Conservation (phyloP, 371 early-diverging fungal species). For the Cokeromyces recurvatus region DNA sequence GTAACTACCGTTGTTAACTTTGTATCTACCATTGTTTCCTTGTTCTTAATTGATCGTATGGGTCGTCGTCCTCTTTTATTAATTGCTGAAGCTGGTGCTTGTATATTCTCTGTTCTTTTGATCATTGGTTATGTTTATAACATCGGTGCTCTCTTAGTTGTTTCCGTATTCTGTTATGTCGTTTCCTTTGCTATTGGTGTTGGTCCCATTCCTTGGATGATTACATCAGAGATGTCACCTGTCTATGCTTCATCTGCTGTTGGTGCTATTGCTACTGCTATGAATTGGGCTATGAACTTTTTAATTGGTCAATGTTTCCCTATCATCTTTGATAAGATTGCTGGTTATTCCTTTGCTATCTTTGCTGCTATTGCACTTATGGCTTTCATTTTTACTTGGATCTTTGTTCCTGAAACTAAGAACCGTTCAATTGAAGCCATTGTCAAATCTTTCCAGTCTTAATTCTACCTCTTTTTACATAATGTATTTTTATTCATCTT, state of each 20-base stretch:
- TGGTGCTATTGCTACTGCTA: constrained; percentile 46
- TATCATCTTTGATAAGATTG: constrained; percentile 12
- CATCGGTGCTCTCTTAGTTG: constrained; percentile 50
- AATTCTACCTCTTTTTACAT: not conserved
- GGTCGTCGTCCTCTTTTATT: too few species aligned
- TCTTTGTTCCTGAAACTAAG: constrained; percentile 77
- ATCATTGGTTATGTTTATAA: constrained; percentile 48
- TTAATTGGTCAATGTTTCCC: too few species aligned
- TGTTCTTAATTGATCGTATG: constrained; percentile 49
- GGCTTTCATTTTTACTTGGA: constrained; percentile 24
- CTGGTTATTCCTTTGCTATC: constrained; percentile 17
- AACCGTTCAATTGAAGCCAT: constrained; percentile 63
- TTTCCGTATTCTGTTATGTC: constrained; percentile 69
- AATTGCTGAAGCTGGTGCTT: too few species aligned
- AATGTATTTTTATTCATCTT: not conserved
- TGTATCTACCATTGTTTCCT: constrained; percentile 45
- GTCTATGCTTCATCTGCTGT: constrained; percentile 56
- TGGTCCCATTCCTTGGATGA: too few species aligned
- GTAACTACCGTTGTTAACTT: constrained; percentile 61
- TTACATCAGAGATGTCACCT: constrained; percentile 69
- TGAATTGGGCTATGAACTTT: constrained; percentile 55
- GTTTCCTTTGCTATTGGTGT: constrained; percentile 84
- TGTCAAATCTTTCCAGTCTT: constrained; percentile 5
- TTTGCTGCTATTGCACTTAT: constrained; percentile 24
- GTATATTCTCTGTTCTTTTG: constrained; percentile 51